These are phyloP conservation scores for Pulicaria dysenterica DNA, from an alignment of 129 eudicot genomes.

Conservation along the genomic window DNA sequence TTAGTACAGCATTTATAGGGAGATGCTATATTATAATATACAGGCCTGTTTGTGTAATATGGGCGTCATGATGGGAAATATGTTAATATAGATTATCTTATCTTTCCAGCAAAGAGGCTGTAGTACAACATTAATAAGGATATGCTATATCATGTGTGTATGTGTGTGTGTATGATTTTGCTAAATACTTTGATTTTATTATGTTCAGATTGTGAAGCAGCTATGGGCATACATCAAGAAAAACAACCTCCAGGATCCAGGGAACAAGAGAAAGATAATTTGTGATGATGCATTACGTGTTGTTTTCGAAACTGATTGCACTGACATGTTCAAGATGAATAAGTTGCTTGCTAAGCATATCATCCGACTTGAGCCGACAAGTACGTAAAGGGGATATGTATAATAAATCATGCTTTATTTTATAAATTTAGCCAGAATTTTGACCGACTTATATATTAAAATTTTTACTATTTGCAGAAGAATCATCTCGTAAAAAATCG, in stretches of 20 bases:
- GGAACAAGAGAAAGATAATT: conserved; percentile 87
- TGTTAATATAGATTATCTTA: too few species aligned
- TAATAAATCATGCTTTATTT: neutral
- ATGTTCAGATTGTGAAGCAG: conserved; percentile 86
- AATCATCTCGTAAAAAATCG: conserved; percentile 54
- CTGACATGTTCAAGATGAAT: conserved; percentile 98
- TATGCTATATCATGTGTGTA: too few species aligned
- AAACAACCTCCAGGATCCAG: conserved; percentile 94
- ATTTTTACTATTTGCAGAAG: conserved; percentile 51
- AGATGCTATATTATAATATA: too few species aligned
- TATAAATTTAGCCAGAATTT: neutral
- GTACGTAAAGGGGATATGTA: conserved; percentile 42
- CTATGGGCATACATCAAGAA: conserved; percentile 93
- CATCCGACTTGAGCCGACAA: conserved; percentile 76
- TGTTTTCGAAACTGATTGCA: conserved; percentile 82
- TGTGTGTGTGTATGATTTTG: conserved; percentile 2
- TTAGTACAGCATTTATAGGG: too few species aligned
- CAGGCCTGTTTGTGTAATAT: too few species aligned
- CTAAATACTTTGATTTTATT: conserved; percentile 13
- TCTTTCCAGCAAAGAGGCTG: too few species aligned
- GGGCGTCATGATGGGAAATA: too few species aligned
- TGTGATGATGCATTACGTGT: conserved; percentile 89
- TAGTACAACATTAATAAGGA: neutral
- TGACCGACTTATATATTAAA: neutral
- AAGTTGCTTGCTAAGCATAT: conserved; percentile 89